Evolutionary conservation across 208 protist genomes (phyloP).

Genomic region (Trypanosoma avium): DNA sequence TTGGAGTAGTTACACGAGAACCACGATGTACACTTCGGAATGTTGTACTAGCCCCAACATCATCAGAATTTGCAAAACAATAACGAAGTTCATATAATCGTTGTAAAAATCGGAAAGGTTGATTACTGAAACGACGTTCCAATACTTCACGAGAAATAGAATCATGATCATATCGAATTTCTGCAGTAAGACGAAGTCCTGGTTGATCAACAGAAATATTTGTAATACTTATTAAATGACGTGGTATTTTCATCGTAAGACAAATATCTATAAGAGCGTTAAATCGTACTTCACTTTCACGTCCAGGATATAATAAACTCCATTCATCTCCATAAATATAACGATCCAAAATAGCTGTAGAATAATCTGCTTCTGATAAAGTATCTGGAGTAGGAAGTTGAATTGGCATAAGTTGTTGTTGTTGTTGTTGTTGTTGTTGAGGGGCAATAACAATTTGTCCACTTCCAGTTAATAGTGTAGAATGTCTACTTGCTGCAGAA

Average conservation of each 20-base stretch:
- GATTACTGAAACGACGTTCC: conserved; percentile 62
- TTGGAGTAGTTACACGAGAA: not conserved
- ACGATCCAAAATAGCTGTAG: conserved; percentile 60
- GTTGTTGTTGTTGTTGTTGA: not conserved
- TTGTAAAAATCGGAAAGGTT: conserved; percentile 74
- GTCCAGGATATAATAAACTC: conserved; percentile 53
- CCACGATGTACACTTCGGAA: not conserved
- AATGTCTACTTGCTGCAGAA: not conserved
- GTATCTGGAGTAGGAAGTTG: not conserved
- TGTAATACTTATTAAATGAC: conserved; percentile 60
- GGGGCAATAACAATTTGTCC: conserved; percentile 4
- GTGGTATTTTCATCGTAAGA: conserved; percentile 68
- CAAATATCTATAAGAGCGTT: conserved; percentile 79
- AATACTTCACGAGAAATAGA: conserved; percentile 52
- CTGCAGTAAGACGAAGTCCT: conserved; percentile 74
- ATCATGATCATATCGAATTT: conserved; percentile 56
- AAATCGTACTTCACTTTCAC: conserved; percentile 63
- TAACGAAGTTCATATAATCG: conserved; percentile 78
- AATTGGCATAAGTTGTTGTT: not conserved
- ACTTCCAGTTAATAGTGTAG: not conserved
- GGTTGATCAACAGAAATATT: conserved; percentile 60
- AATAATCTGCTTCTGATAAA: conserved; percentile 44
- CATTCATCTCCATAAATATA: conserved; percentile 83
- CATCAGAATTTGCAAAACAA: not conserved
- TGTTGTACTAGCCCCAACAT: not conserved